phyloP scores from a whole-genome alignment of 495 filamentous ascomycete species.

The Aspergillus avenaceus region DNA sequence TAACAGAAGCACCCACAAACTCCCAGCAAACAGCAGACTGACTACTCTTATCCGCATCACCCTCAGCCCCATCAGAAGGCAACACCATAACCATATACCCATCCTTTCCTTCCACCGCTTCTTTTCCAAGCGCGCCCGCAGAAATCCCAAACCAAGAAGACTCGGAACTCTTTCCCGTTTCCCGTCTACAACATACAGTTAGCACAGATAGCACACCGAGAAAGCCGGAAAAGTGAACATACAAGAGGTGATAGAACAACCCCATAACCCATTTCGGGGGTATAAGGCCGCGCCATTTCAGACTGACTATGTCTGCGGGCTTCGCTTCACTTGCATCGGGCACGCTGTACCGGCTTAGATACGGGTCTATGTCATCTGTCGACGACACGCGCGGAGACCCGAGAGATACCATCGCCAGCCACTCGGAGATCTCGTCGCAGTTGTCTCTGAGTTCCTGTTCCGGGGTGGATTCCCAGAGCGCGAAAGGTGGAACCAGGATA shows the following conservation, averaged over 20 bases:
- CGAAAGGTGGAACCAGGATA: constrained; percentile 47
- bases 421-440: constrained; percentile 70
- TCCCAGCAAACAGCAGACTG: constrained; percentile 34
- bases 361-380: constrained; percentile 72
- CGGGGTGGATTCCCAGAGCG: constrained; percentile 33
- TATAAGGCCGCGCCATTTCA: constrained; percentile 48
- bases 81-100: constrained; percentile 42
- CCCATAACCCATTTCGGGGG: constrained; percentile 37
- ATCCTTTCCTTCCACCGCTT: constrained; percentile 38
- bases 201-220: background rate
- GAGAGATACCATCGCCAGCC: constrained; percentile 71
- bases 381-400: constrained; percentile 65
- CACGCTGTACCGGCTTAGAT: constrained; percentile 73
- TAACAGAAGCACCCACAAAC: constrained; percentile 32
- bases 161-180: constrained; percentile 8
- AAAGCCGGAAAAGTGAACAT: constrained; percentile 8
- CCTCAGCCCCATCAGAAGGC: background rate
- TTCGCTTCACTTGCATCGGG: constrained; percentile 39
- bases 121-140: constrained; percentile 29
- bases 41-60: background rate
- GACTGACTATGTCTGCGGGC: constrained; percentile 26
- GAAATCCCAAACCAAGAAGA: constrained; percentile 40
- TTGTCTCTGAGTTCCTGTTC: constrained; percentile 53
- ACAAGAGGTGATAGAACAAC: constrained; percentile 39
- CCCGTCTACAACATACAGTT: constrained; percentile 7